These are phyloP conservation scores for Melocanna baccifera DNA, from an alignment of 176 grass and related monocot genomes.

Conservation along the genomic window DNA sequence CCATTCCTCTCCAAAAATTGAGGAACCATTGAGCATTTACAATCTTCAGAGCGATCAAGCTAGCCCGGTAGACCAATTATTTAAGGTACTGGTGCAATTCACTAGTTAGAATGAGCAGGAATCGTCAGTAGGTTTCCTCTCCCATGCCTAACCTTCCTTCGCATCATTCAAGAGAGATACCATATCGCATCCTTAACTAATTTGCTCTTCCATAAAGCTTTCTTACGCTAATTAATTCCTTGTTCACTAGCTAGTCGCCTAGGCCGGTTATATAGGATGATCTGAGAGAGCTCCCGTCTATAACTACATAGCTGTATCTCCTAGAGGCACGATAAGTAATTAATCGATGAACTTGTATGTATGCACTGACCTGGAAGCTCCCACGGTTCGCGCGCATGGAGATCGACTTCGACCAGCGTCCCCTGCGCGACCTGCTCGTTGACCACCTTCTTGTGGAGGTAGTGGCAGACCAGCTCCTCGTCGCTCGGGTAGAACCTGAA, in stretches of 20 bases:
- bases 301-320: not conserved
- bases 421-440: slow-evolving; percentile 47
- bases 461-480: slow-evolving; percentile 86
- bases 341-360: not conserved
- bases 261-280: no score
- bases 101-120: no score
- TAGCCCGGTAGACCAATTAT: not conserved
- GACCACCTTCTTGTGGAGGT: slow-evolving; percentile 69
- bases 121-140: no score
- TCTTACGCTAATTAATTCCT: no score
- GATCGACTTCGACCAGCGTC: slow-evolving; percentile 76
- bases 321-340: not conserved
- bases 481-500: slow-evolving; percentile 84
- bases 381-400: slow-evolving; percentile 74
- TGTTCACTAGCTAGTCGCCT: no score
- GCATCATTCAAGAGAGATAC: no score
- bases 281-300: no score
- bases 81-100: no score
- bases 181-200: no score
- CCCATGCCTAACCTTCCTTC: no score
- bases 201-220: no score
- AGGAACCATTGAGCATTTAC: not conserved
- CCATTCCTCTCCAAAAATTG: no score
- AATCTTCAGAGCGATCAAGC: not conserved
- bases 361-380: slow-evolving; percentile 60